phyloP scores from a whole-genome alignment of 2,329 filamentous ascomycete genomes.

The Parafenestella ontariensis region DNA sequence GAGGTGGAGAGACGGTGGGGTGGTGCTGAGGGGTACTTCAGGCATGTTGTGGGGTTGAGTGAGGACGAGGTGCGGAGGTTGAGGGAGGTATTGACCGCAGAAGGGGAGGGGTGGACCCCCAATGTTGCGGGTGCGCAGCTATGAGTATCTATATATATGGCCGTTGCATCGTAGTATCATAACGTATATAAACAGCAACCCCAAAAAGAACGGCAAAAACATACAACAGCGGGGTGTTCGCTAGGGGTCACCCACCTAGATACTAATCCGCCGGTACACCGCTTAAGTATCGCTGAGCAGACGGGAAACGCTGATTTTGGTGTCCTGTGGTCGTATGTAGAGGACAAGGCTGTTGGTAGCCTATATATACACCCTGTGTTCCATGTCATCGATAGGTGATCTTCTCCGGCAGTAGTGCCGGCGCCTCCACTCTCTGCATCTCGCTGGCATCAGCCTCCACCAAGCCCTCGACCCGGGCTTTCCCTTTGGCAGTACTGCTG shows the following conservation, averaged over 20 bases:
- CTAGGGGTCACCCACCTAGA: too few species aligned
- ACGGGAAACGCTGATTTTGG: too few species aligned
- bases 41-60: conserved; percentile 16
- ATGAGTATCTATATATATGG: background rate
- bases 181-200: background rate
- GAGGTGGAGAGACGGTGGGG: conserved; percentile 29
- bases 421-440: conserved; percentile 14
- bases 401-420: conserved; percentile 26
- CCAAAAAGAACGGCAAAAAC: too few species aligned
- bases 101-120: background rate
- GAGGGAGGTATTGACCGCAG: conserved; percentile 17
- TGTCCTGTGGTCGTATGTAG: too few species aligned
- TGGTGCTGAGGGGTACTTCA: conserved; percentile 30
- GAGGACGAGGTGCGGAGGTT: conserved; percentile 22
- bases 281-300: too few species aligned
- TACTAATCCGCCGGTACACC: too few species aligned
- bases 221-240: too few species aligned
- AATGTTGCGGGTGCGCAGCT: background rate
- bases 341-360: too few species aligned
- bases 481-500: conserved; percentile 23
- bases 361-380: background rate
- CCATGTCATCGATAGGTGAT: conserved; percentile 25
- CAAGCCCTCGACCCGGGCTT: conserved; percentile 2
- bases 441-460: conserved; percentile 21
- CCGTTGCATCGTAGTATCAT: background rate